Evolutionary conservation across 345 rosid species (phyloP), one percentile per base, ranked within the genome.

Genomic region (Syzygium jambos): DNA sequence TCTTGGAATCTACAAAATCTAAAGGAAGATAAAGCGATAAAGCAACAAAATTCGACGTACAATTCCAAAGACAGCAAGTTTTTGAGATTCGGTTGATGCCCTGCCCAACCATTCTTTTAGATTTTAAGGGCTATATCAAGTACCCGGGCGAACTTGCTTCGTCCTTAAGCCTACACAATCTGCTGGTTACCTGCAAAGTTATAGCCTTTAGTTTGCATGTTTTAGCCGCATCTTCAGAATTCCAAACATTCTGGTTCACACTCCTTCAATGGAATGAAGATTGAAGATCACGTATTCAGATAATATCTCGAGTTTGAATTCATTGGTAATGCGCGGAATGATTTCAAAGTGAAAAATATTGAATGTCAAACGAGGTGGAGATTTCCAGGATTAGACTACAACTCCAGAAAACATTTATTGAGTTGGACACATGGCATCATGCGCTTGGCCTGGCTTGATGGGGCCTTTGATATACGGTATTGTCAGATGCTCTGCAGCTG

Each of bases 11-110:
- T 73, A 73, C 82, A 73, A 73, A 73, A 73, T 51, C 86, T 84
- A 86, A 90, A 88, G 88, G 23, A 89, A 59, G 78, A 86, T 83
- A 92, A 88, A 89, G 91, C 89, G 88, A 92, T 49, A 88, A 93
- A 89, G 82, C 82, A 22, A 41, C 82, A 11, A 73, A 73, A 73
- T 73, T 73, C 82, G 82, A 73, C 82, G 82, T 73, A 73, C 82
- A 73, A 73, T 73, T 73, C 82, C 82, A 73, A 73, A 73, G 82
- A 73, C 82, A 38, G 82, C 82, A 73, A 73, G 82, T 73, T 73
- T 73, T 73, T 73, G 82, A 73, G 82, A 73, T 73, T 73, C 82
- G 82, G 49, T 38, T 41, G 82, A 73, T 73, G 82, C 82, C 82
- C 82, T 73, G 38, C 82, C 82, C 82, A 73, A 73, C 82, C 82